A percentile compares a stretch with the other conserved stretches of the same genome.
These are phyloP conservation scores for Symbiotaphrina buchneri DNA, from an alignment of 495 filamentous ascomycete species.

Conservation along the genomic window DNA sequence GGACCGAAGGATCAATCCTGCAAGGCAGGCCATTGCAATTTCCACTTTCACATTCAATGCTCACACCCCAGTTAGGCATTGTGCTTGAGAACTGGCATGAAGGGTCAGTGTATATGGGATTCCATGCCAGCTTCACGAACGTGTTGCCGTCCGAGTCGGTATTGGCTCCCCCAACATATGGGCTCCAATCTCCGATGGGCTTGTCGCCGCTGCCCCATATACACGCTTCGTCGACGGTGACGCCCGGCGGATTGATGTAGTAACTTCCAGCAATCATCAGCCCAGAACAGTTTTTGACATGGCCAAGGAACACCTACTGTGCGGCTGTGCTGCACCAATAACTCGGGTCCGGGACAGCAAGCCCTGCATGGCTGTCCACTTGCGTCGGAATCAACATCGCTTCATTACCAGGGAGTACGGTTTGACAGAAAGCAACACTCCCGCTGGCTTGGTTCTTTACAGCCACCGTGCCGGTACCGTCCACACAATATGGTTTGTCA, in stretches of 20 bases:
- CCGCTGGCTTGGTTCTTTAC: constrained; percentile 38
- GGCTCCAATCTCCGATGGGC: constrained; percentile 58
- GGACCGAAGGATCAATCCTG: constrained; percentile 40
- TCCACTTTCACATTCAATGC: constrained; percentile 41
- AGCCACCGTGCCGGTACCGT: constrained; percentile 39
- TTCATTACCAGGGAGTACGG: constrained; percentile 68
- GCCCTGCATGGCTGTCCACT: constrained; percentile 24
- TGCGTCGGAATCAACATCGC: constrained; percentile 69
- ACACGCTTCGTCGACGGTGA: constrained; percentile 33
- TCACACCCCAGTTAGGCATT: constrained; percentile 42
- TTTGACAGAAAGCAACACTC: constrained; percentile 58
- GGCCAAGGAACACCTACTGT: constrained; percentile 26
- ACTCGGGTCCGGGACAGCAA: constrained; percentile 46
- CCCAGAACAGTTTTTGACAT: neutral
- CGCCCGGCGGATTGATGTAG: constrained; percentile 62
- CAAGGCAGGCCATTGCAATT: constrained; percentile 57
- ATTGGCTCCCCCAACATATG: constrained; percentile 63
- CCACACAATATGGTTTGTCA: constrained; percentile 43
- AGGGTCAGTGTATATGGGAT: constrained; percentile 47
- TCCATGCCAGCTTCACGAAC: constrained; percentile 60
- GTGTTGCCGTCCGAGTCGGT: constrained; percentile 38
- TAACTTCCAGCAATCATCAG: constrained; percentile 22
- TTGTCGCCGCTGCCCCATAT: constrained; percentile 43
- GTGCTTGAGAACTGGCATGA: constrained; percentile 30
- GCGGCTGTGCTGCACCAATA: constrained; percentile 59